Evolutionary conservation across 2,329 filamentous ascomycete species (phyloP).

Genomic region (Ampelomyces quisqualis): DNA sequence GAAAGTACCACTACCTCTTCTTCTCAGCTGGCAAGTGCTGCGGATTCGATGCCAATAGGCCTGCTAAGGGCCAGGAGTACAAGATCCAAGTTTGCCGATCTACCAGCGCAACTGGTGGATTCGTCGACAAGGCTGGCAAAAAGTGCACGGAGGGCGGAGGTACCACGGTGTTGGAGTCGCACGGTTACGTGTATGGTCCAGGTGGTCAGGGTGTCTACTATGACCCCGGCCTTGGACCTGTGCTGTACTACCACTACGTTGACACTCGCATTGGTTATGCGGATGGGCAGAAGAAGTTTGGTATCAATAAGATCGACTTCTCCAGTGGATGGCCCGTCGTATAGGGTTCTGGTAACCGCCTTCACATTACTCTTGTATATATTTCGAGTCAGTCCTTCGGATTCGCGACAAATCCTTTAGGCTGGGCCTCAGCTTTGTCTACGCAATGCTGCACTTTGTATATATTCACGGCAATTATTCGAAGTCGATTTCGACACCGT

Average conservation of each 20-base stretch:
- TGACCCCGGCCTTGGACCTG: slow-evolving; percentile 52
- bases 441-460: no score
- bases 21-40: slow-evolving; percentile 64
- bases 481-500: no score
- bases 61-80: slow-evolving; percentile 63
- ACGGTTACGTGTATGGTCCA: slow-evolving; percentile 63
- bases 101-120: slow-evolving; percentile 53
- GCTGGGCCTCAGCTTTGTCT: no score
- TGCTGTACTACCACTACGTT: slow-evolving; percentile 65
- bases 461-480: no score
- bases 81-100: slow-evolving; percentile 66
- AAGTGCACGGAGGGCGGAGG: slow-evolving; percentile 60
- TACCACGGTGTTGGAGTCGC: slow-evolving; percentile 60
- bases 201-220: slow-evolving; percentile 63
- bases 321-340: slow-evolving; percentile 53
- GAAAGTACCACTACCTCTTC: slow-evolving; percentile 64
- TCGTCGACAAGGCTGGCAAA: slow-evolving; percentile 57
- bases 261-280: slow-evolving; percentile 56
- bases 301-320: slow-evolving; percentile 55
- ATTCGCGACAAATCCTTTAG: no score
- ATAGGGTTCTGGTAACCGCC: slow-evolving; percentile 8
- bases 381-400: not conserved
- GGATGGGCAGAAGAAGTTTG: slow-evolving; percentile 55
- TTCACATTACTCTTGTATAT: not conserved
- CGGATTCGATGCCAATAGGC: slow-evolving; percentile 54